Evolutionary conservation across 2,329 filamentous ascomycete genomes (phyloP), one percentile per base, ranked within the genome.

Genomic region (Ceratocystis cacaofunesta): DNA sequence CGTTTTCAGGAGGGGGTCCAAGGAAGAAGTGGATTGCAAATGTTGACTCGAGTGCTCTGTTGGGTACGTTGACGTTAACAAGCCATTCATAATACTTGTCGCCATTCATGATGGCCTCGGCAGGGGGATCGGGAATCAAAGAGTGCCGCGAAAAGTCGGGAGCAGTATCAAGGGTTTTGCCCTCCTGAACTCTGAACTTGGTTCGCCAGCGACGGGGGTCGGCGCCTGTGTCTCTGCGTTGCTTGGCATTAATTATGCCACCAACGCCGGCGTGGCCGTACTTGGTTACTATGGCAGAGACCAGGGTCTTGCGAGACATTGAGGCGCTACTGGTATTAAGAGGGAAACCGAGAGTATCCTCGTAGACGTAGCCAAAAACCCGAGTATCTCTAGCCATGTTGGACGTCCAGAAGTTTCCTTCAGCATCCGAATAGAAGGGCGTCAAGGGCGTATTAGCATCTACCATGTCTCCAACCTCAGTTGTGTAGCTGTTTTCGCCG

Each of bases 331-430:
- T 65, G 22, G 17, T 36, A 48, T 63, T 74, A 68, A 60, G 65
- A 63, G 61, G 70, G 48, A 25, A 69, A 32, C 66, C 64, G 57
- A 60, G 71, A 17, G 77, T 81, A 69, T 92, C 89, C 0, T 84
- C 78, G 71, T 95, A 95, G 0, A 84, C 85, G 72, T 94, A 94
- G 15, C 85, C 85, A 73, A 94, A 87, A 1, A 76, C 77, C 30
- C 78, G 77, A 5, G 82, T 82, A 50, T 81, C 77, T 36, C 86
- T 80, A 12, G 84, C 79, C 68, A 77, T 78, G 63, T 85, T 79
- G 0, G 87, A 87, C 5, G 81, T 87, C 84, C 86, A 91, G 72
- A 87, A 88, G 1, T 78, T 78, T 60, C 85, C 84, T 63, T 79
- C 76, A 22, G 78, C 71, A 65, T 81, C 78, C 58, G 79, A 76